Conservation (phyloP, 495 filamentous ascomycete species). For the Xylaria castorea region DNA sequence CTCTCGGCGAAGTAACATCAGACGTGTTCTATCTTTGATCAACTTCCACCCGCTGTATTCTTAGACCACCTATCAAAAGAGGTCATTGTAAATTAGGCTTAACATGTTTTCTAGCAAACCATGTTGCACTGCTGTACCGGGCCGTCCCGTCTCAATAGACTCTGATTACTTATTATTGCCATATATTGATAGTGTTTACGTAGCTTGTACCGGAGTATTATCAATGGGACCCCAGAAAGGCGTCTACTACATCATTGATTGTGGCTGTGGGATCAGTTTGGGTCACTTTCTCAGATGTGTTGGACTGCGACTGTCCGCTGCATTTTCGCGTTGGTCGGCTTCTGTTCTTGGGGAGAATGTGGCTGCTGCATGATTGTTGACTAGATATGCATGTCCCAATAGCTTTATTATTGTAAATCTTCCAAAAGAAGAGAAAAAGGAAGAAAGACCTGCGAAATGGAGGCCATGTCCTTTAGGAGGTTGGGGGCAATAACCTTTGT, state of each 20-base stretch:
- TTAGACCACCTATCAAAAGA: not conserved
- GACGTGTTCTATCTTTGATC: not conserved
- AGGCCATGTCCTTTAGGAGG: not conserved
- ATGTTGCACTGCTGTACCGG: not conserved
- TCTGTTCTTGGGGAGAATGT: not conserved
- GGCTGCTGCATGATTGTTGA: not conserved
- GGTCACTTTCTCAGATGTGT: not conserved
- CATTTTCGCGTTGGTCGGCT: no score
- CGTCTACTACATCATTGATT: not conserved
- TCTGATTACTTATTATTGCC: not conserved
- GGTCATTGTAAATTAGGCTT: not conserved
- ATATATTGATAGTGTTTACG: not conserved
- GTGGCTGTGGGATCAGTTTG: not conserved
- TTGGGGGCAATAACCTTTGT: no score
- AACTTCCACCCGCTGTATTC: not conserved
- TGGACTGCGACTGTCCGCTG: no score
- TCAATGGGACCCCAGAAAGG: not conserved
- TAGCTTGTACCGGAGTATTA: not conserved
- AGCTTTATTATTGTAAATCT: not conserved
- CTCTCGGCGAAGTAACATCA: not conserved
- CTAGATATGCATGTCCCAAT: not conserved
- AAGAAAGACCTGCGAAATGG: not conserved
- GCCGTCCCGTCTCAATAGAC: not conserved
- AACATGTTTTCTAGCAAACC: not conserved
- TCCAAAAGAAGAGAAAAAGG: not conserved